Evolutionary conservation across 2,329 filamentous ascomycete genomes (phyloP).

Genomic region (Stagonosporopsis vannaccii): DNA sequence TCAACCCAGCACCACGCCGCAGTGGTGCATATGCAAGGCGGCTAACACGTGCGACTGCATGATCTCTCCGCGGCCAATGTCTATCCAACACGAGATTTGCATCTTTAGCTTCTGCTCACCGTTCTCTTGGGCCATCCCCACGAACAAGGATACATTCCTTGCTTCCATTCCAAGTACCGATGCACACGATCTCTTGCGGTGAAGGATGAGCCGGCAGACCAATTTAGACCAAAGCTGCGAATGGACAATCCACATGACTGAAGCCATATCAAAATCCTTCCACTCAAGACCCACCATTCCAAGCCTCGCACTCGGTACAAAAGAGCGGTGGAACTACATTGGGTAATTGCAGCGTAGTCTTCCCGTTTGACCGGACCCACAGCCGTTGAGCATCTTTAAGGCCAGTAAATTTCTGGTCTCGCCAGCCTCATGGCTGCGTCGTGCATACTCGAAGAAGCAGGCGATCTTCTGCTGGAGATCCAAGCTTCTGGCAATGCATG

Average conservation of each 20-base stretch:
- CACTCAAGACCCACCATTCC: slow-evolving; percentile 12
- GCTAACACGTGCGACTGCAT: slow-evolving; percentile 23
- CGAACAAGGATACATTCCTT: slow-evolving; percentile 18
- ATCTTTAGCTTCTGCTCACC: slow-evolving; percentile 29
- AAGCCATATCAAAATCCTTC: slow-evolving; percentile 10
- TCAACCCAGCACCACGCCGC: slow-evolving; percentile 22
- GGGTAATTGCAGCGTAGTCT: slow-evolving; percentile 1
- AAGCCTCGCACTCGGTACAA: slow-evolving; percentile 7
- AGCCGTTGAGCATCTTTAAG: slow-evolving; percentile 9
- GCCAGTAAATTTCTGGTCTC: neutral
- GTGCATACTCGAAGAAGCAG: slow-evolving; percentile 1
- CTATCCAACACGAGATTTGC: slow-evolving; percentile 23
- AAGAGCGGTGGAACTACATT: slow-evolving; percentile 33
- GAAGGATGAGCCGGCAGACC: slow-evolving; percentile 23
- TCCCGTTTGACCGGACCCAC: slow-evolving; percentile 9
- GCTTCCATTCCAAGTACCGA: slow-evolving; percentile 16
- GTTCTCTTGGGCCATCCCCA: slow-evolving; percentile 25
- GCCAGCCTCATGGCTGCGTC: neutral
- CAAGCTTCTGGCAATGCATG: neutral
- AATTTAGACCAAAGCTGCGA: slow-evolving; percentile 12
- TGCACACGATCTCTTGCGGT: slow-evolving; percentile 28
- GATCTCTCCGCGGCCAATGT: slow-evolving; percentile 24
- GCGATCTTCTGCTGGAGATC: slow-evolving; percentile 1
- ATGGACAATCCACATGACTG: slow-evolving; percentile 37
- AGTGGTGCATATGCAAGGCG: slow-evolving; percentile 26